Base-by-base conservation (phyloP, 495 filamentous ascomycete species). In the Xylaria acuta region DNA sequence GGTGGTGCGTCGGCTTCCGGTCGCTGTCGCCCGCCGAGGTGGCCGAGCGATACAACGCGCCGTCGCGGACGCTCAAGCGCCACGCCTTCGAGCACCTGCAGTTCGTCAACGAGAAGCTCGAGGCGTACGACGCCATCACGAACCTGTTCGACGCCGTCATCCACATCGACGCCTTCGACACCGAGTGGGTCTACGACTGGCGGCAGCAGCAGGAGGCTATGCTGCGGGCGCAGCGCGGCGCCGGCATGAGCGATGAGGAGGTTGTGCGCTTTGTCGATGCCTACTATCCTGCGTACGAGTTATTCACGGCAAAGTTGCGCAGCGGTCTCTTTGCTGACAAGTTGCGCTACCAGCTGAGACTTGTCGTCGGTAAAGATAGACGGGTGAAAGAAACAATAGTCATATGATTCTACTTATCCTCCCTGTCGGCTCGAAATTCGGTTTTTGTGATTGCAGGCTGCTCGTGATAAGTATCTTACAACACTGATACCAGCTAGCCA, bases 1-100 rank as follows among this genome's bases (percentile, higher is more conserved):
- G 95, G 20, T 98, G 95, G 95, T 89, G 92, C 81, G 91, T 97
- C 41, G 95, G 94, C 1, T 98, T 98, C 82, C 88, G 91, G 20
- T 75, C 90, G 5, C 85, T 94, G 64, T 76, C 82, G 67, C 84
- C 88, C 16, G 65, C 80, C 1, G 83, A 83, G n/a, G 71, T 95
- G 40, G 83, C 86, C 69, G 75, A 64, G 22, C 77, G 75, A 56
- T 94, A 91, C 90, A 80, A 86, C 60, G 76, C 73, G 30, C 87
- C 89, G 4, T 86, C 84, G 51, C 80, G 72, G 58, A 88, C 82
- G 71, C 81, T 83, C 54, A 89, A 88, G 45, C 82, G 84, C 73
- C 90, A 93, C 73, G 79, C 83, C 36, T 82, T 94, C 14, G 88
- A 91, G 56, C 86, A 96, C 80, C 82, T 97, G 0, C 77, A 86